Percentiles rank a stretch among this genome's conserved stretches.
These are phyloP conservation scores for Globisporangium paroecandrum DNA, from an alignment of 352 stramenopile genomes.

Conservation along the genomic window DNA sequence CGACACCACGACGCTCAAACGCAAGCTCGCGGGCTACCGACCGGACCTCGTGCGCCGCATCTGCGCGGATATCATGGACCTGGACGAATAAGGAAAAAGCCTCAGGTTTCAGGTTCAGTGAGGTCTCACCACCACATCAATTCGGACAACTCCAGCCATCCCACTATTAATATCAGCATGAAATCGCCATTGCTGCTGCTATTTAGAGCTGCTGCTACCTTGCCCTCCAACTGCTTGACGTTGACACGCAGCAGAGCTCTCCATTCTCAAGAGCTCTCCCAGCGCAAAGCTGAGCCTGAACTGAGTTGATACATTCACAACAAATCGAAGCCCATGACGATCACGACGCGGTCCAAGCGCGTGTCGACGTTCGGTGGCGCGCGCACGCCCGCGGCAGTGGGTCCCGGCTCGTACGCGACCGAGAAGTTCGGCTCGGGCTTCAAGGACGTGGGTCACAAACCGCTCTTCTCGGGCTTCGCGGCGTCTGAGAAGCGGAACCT, in stretches of 20 bases:
- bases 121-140: not conserved
- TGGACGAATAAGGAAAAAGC: conserved; percentile 21
- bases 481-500: conserved; percentile 69
- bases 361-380: conserved; percentile 50
- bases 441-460: conserved; percentile 23
- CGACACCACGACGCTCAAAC: conserved; percentile 44
- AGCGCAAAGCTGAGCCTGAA: not conserved
- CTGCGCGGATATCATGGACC: conserved; percentile 36
- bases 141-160: not conserved
- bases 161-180: conserved; percentile 8
- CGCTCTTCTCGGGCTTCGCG: conserved; percentile 66
- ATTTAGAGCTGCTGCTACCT: not conserved
- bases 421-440: conserved; percentile 57
- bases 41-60: conserved; percentile 52
- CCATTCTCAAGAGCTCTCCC: not conserved
- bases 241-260: not conserved
- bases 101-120: not conserved
- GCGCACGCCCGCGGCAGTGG: conserved; percentile 52
- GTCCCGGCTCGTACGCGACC: conserved; percentile 57
- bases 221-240: not conserved
- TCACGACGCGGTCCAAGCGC: conserved; percentile 76
- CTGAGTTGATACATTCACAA: not conserved
- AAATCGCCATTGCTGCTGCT: not conserved
- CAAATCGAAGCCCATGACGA: conserved; percentile 40
- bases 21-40: conserved; percentile 44